These are phyloP conservation scores for Coemansia sp. DNA, from an alignment of 192 early-diverging fungal species.

Conservation along the genomic window DNA sequence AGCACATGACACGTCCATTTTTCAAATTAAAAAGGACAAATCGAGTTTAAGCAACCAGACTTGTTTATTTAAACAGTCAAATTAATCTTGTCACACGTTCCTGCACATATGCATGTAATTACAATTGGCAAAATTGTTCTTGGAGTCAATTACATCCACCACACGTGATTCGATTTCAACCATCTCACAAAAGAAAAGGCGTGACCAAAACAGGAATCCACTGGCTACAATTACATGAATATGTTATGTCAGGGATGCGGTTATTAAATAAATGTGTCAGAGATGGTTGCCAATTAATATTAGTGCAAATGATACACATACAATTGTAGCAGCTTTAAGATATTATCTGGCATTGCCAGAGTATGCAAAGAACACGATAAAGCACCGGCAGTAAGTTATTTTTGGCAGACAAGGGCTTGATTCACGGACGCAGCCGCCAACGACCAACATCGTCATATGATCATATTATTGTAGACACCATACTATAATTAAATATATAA, in stretches of 20 bases:
- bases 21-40: constrained; percentile 7
- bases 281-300: not conserved
- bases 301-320: constrained; percentile 11
- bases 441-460: not conserved
- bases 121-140: constrained; percentile 41
- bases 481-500: no score
- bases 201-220: constrained; percentile 38
- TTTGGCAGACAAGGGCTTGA: not conserved
- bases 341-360: constrained; percentile 47
- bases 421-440: not conserved
- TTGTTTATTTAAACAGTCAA: not conserved
- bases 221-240: constrained; percentile 25
- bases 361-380: not conserved
- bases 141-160: constrained; percentile 31
- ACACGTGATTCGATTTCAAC: constrained; percentile 28
- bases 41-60: not conserved
- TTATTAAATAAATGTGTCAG: not conserved
- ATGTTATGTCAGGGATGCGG: not conserved
- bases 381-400: not conserved
- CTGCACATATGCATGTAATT: constrained; percentile 6
- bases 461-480: not conserved
- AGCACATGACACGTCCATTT: no score
- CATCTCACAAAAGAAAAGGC: constrained; percentile 26
- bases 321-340: constrained; percentile 55
- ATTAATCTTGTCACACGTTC: not conserved